Conservation (phyloP, 176 grass and related monocot species). For the Juncus inflexus region DNA sequence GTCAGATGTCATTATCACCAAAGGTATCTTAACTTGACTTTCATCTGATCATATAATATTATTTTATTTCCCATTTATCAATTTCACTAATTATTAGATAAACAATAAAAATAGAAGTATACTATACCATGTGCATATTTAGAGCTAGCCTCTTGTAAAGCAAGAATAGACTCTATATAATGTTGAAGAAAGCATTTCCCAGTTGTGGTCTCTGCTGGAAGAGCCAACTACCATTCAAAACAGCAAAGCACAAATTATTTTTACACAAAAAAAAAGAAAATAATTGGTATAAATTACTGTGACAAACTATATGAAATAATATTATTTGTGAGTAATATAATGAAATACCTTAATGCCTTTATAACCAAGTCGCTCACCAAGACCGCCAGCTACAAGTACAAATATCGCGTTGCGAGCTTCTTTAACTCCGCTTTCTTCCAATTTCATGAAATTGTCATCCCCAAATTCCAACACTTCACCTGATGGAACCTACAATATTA, state of each 20-base stretch:
- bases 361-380: constrained; percentile 94
- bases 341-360: constrained; percentile 92
- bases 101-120: not conserved
- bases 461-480: constrained; percentile 80
- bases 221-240: constrained; percentile 60
- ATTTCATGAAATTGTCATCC: constrained; percentile 58
- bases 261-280: constrained; percentile 1
- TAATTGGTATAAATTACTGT: not conserved
- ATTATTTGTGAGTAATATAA: not conserved
- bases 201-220: constrained; percentile 75
- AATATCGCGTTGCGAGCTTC: constrained; percentile 70
- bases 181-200: constrained; percentile 91
- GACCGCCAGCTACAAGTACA: constrained; percentile 98
- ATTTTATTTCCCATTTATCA: not conserved
- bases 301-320: not conserved
- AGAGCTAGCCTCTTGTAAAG: constrained; percentile 77
- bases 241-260: not conserved
- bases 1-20: constrained; percentile 97
- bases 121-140: constrained; percentile 51
- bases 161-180: constrained; percentile 86
- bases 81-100: constrained; percentile 14
- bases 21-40: constrained; percentile 55
- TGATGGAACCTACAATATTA: constrained; percentile 59
- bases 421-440: constrained; percentile 81
- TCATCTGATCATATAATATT: constrained; percentile 31